Evolutionary conservation across 2,329 filamentous ascomycete genomes (phyloP), one percentile per base, ranked within the genome.

Genomic region (Verticillium tricorpus): DNA sequence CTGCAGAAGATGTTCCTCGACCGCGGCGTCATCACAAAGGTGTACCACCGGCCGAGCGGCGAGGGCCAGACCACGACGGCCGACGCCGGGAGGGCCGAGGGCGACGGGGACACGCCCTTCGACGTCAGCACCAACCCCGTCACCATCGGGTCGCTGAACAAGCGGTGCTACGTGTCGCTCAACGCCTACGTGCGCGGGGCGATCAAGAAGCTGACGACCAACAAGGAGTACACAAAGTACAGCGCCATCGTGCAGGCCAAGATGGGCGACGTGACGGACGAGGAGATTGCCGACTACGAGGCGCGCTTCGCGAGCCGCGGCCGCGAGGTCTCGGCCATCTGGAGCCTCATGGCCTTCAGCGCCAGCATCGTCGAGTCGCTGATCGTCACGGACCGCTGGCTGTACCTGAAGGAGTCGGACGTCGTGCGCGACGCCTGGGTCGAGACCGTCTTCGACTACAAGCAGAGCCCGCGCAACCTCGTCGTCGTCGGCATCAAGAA

Each of bases 291-390:
- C 11, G 74, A 68, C 15, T 99, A 98, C 72, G 89, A 91, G 69
- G 70, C 72, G 11, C 72, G 76, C 52, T 97, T 89, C 74, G 73
- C 74, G 34, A 80, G 82, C 45, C 82, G 89, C 60, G 92, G 90
- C 77, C 90, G 92, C 68, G 90, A 97, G 71, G 78, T 99, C 45
- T 92, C 90, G 70, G 84, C 96, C 8, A 86, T 96, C 63, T 99
- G 95, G 95, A 92, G 87, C 67, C 74, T 99, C 69, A 99, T 99
- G 94, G 93, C 95, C 1, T 97, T 97, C 70, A 96, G 92, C 73
- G 93, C 94, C 2, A 87, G 87, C 22, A 89, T 97, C 4, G 88
- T 96, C 2, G 95, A 99, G 79, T 92, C 92, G 35, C 80, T 96
- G 63, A 94, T 99, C 69, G 92, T 96, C 59, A 86, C 89, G 56